Evolutionary conservation across 73 alveolate species (phyloP), one percentile per base, ranked within the genome.

Genomic region (Paramecium caudatum): DNA sequence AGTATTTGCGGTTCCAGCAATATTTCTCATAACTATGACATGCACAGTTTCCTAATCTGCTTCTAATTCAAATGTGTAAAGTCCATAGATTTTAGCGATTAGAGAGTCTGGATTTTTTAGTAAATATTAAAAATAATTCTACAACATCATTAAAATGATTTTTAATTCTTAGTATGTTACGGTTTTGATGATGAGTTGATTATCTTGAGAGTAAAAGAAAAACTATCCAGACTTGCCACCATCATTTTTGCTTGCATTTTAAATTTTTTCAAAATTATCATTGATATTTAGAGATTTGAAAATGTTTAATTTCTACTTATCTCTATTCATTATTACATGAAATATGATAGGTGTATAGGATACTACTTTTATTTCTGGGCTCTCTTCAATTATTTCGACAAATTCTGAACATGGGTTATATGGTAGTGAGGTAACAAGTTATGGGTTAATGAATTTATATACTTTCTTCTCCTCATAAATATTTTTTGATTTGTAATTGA

Each of bases 221-320:
- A 86, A 86, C 37, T 86, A 86, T 43, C 93, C 93, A 8, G 90
- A 62, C 21, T 86, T 86, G 7, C 93, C 93, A n/a, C 93, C 93
- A 36, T 86, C 93, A 39, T 70, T 62, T 12, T 78, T 78, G 65
- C 93, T 63, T 6, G 93, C 93, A 23, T 63, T 63, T 7, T 69
- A 41, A 3, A 86, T 86, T 70, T 86, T 62, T 27, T 70, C 88
- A 47, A 86, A 49, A 62, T 86, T 86, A 43, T 55, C 48, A 10
- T 86, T 39, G 8, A 86, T 62, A 63, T 86, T 69, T 19, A 86
- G 68, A 19, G 93, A 86, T 19, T 86, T 68, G 7, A 34, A 19
- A 6, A 74, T 45, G 21, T 74, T 17, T 27, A 74, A 23, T n/a
- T 74, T 37, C 7, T 74, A 21, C 7, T 74, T 37, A 17, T 74